A percentile compares a stretch with the other conserved stretches of the same genome.
Conservation (phyloP, 805 yeast species). For the Saturnispora serradocipensis region DNA sequence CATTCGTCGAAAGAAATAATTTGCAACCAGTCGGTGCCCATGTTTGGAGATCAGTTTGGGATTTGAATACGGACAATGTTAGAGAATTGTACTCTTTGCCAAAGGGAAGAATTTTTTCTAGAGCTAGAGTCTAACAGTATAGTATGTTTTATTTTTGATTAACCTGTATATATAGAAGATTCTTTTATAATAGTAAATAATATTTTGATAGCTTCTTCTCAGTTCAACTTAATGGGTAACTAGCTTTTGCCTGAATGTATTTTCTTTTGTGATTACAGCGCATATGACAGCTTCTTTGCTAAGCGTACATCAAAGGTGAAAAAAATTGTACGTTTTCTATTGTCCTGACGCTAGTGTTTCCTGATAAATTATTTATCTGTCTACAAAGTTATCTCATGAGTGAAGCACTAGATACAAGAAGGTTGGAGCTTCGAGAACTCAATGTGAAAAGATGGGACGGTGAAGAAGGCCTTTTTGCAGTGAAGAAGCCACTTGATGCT, state of each 20-base stretch:
- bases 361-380: not conserved
- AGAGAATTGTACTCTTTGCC: constrained; percentile 68
- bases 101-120: constrained; percentile 65
- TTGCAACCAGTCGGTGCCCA: constrained; percentile 86
- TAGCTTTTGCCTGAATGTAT: not conserved
- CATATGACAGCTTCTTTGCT: not conserved
- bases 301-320: not conserved
- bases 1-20: constrained; percentile 44
- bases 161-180: not conserved
- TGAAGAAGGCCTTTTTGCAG: constrained; percentile 24
- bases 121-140: constrained; percentile 35
- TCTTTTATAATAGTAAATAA: not conserved
- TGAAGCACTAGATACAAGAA: not conserved
- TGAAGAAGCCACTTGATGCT: constrained; percentile 41
- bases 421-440: constrained; percentile 26
- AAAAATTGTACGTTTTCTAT: not conserved
- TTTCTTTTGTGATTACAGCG: no score
- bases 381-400: not conserved
- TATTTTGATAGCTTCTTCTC: not conserved
- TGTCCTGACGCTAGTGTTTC: not conserved
- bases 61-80: constrained; percentile 57
- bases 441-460: constrained; percentile 51
- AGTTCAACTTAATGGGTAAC: not conserved
- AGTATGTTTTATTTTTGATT: not conserved
- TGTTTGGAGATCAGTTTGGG: constrained; percentile 82